Conservation (phyloP, 2,329 filamentous ascomycete genomes). For the Verticillium isaacii region DNA sequence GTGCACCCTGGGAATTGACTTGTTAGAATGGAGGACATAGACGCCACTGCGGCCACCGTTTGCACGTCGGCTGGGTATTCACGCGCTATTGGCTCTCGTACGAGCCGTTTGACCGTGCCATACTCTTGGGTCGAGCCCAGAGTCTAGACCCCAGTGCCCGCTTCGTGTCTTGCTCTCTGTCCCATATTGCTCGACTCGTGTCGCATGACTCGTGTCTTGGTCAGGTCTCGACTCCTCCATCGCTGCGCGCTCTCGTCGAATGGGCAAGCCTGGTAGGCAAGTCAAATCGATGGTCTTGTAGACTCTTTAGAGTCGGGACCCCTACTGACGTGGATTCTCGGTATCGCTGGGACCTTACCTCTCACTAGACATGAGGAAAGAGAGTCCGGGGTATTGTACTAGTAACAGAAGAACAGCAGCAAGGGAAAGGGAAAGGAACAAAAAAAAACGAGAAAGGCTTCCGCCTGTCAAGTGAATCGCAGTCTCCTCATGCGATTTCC, state of each 20-base stretch:
- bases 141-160: background rate
- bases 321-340: background rate
- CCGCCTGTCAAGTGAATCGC: background rate
- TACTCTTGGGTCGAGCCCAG: background rate
- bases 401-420: background rate
- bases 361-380: constrained; percentile 10
- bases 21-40: background rate
- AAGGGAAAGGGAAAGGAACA: background rate
- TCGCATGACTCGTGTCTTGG: background rate
- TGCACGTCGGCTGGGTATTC: background rate
- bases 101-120: constrained; percentile 2
- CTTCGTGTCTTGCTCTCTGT: background rate
- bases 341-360: constrained; percentile 11
- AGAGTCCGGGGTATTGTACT: constrained; percentile 11
- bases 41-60: background rate
- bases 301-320: background rate
- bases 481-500: background rate
- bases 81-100: constrained; percentile 3
- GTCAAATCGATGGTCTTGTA: background rate
- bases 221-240: background rate
- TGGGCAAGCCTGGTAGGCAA: background rate
- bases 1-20: background rate
- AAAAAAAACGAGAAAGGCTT: background rate
- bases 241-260: background rate
- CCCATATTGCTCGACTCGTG: background rate